Percentiles rank a stretch among this genome's conserved stretches.
These are phyloP conservation scores for Seminavis robusta DNA, from an alignment of 108 stramenopile species.

Conservation along the genomic window DNA sequence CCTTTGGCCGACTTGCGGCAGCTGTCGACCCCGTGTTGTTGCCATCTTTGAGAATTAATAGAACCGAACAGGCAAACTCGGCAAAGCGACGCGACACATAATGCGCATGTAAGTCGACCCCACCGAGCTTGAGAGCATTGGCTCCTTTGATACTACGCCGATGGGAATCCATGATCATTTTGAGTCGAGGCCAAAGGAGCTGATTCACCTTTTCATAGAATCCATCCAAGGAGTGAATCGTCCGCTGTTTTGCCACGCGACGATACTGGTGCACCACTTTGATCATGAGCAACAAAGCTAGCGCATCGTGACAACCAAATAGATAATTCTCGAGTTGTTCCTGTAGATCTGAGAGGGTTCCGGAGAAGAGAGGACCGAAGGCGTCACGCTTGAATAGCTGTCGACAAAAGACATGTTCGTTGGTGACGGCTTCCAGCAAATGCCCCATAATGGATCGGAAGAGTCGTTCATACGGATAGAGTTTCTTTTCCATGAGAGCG, in stretches of 20 bases:
- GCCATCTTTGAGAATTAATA: constrained; percentile 82
- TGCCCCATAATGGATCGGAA: constrained; percentile 92
- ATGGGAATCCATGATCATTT: constrained; percentile 92
- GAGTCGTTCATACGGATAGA: constrained; percentile 93
- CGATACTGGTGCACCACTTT: constrained; percentile 90
- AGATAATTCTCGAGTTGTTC: constrained; percentile 97
- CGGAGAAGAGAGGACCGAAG: constrained; percentile 83
- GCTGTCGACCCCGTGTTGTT: constrained; percentile 38
- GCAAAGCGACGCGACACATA: constrained; percentile 95
- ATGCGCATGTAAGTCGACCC: constrained; percentile 93
- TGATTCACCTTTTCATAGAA: constrained; percentile 93
- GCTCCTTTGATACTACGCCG: constrained; percentile 82
- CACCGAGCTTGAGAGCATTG: constrained; percentile 81
- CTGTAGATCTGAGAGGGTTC: constrained; percentile 81
- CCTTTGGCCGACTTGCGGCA: constrained; percentile 5
- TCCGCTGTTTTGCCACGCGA: constrained; percentile 84
- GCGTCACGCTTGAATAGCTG: constrained; percentile 95
- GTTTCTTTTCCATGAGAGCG: constrained; percentile 72
- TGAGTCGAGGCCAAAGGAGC: constrained; percentile 96
- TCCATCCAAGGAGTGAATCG: constrained; percentile 82
- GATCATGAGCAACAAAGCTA: constrained; percentile 96
- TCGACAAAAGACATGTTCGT: constrained; percentile 93
- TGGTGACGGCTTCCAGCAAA: constrained; percentile 94
- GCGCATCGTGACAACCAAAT: constrained; percentile 92
- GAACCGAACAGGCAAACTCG: constrained; percentile 92